These are phyloP conservation scores for Apiospora phragmitis DNA, from an alignment of 2,329 filamentous ascomycete species.

Conservation along the genomic window DNA sequence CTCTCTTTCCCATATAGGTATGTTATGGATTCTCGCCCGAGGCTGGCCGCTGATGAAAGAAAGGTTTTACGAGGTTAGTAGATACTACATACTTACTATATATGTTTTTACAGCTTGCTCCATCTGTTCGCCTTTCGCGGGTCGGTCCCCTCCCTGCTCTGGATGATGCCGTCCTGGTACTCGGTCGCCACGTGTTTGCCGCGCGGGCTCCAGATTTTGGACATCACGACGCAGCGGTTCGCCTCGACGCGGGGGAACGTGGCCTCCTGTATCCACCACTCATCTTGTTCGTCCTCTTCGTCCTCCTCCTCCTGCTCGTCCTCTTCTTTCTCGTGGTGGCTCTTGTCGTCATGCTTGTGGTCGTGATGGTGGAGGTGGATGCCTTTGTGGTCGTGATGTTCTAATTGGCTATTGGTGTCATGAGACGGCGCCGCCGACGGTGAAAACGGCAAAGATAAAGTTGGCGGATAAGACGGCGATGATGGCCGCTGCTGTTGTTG, in stretches of 20 bases:
- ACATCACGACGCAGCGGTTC: conserved; percentile 48
- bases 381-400: neutral
- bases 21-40: too few species aligned
- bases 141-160: conserved; percentile 27
- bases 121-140: neutral
- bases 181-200: conserved; percentile 55
- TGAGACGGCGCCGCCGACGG: neutral
- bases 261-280: conserved; percentile 57
- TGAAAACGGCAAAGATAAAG: neutral
- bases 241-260: conserved; percentile 48
- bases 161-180: conserved; percentile 53
- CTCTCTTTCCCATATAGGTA: neutral
- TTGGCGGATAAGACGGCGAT: neutral
- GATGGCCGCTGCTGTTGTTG: neutral
- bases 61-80: too few species aligned
- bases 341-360: neutral
- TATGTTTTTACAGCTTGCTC: neutral
- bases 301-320: neutral
- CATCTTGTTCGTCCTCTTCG: conserved; percentile 29
- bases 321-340: neutral
- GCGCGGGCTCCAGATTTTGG: conserved; percentile 54
- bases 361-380: neutral
- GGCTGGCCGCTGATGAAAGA: neutral
- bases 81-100: neutral
- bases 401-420: neutral